Evolutionary conservation across 768 basidiomycete genomes (phyloP).

Genomic region (Melanogaster broomeanus): DNA sequence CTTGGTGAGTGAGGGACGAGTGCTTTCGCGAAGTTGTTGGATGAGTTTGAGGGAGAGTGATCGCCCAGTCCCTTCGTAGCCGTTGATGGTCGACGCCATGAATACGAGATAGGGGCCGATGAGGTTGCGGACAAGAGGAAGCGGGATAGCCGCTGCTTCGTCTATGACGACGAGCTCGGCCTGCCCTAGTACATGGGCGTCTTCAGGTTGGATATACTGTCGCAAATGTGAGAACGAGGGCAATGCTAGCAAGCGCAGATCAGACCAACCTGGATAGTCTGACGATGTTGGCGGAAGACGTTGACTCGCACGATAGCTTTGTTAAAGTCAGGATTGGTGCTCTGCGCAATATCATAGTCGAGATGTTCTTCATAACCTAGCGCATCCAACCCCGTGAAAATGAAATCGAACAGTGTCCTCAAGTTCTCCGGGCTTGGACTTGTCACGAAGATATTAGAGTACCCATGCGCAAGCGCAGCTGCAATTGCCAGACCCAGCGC

Average conservation of each 20-base stretch:
- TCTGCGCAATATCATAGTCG: slow-evolving; percentile 95
- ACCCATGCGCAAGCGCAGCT: slow-evolving; percentile 89
- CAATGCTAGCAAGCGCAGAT: not conserved
- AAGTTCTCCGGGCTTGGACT: slow-evolving; percentile 97
- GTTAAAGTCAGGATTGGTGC: slow-evolving; percentile 91
- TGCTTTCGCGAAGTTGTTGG: slow-evolving; percentile 92
- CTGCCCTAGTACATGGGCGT: slow-evolving; percentile 96
- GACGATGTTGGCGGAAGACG: slow-evolving; percentile 88
- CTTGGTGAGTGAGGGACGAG: slow-evolving; percentile 75
- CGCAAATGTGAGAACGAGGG: slow-evolving; percentile 2
- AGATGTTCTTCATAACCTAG: slow-evolving; percentile 97
- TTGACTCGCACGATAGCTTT: slow-evolving; percentile 96
- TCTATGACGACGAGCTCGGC: slow-evolving; percentile 98
- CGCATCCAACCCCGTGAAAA: slow-evolving; percentile 95
- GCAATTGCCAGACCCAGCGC: slow-evolving; percentile 95
- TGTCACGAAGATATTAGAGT: slow-evolving; percentile 97
- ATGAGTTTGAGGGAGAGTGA: slow-evolving; percentile 97
- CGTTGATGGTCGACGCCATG: slow-evolving; percentile 99
- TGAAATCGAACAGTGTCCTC: slow-evolving; percentile 96
- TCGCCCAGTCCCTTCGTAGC: slow-evolving; percentile 99
- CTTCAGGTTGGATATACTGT: slow-evolving; percentile 99
- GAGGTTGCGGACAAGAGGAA: slow-evolving; percentile 92
- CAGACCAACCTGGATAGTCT: slow-evolving; percentile 88
- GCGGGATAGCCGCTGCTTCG: slow-evolving; percentile 96
- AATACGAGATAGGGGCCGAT: slow-evolving; percentile 97